Percentiles rank a stretch among this genome's conserved stretches.
Conservation (phyloP, 768 basidiomycete species). For the Mrakia frigida region DNA sequence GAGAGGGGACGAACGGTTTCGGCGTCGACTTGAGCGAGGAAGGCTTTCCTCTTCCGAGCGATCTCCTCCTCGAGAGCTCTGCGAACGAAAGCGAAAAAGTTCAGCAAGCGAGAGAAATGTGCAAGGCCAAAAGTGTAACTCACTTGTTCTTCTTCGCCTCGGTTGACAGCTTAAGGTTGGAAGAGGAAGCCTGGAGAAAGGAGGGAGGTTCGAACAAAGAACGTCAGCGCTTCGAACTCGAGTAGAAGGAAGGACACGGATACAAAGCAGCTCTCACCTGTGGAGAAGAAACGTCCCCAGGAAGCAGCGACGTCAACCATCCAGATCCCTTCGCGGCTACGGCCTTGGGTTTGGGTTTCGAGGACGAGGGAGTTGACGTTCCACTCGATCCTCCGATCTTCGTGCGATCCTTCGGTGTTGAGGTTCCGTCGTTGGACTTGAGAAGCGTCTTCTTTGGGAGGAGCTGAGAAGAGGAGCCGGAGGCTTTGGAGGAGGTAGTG, state of each 20-base stretch:
- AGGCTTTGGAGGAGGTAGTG: background rate
- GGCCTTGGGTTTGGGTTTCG: background rate
- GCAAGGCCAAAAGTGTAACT: background rate
- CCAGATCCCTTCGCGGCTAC: background rate
- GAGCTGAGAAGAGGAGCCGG: background rate
- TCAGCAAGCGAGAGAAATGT: background rate
- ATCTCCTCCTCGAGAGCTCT: conserved; percentile 11
- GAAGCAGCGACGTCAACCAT: background rate
- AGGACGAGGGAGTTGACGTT: background rate
- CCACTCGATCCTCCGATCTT: background rate
- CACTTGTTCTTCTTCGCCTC: background rate
- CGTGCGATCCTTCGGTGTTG: background rate
- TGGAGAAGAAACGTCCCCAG: background rate
- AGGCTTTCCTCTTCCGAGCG: background rate
- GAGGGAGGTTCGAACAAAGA: background rate
- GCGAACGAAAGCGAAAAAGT: background rate
- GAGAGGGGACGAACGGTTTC: conserved; percentile 1
- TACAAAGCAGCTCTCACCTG: background rate
- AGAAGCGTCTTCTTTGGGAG: background rate
- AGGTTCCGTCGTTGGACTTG: background rate
- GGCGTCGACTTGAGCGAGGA: conserved; percentile 4
- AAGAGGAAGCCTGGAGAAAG: background rate
- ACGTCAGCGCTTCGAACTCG: background rate
- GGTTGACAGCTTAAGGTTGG: background rate
- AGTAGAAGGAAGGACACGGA: background rate